A percentile compares a stretch with the other conserved stretches of the same genome.
These are phyloP conservation scores for Hericium coralloides DNA, from an alignment of 768 basidiomycete species.

Conservation along the genomic window DNA sequence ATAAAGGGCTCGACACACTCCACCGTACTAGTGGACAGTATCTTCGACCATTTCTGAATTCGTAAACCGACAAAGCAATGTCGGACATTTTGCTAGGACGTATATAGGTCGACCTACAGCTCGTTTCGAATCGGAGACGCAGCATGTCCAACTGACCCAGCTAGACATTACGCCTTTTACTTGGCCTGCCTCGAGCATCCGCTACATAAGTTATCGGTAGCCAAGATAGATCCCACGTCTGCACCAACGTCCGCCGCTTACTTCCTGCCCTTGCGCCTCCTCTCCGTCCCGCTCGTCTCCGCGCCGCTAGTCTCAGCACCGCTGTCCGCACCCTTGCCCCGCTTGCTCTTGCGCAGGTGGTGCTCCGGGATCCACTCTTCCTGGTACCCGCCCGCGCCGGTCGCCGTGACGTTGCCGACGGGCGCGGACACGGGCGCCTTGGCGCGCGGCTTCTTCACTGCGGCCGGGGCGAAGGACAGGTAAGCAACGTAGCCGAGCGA, in stretches of 20 bases:
- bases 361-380: slow-evolving; percentile 94
- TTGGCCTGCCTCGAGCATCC: too few species aligned
- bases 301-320: slow-evolving; percentile 52
- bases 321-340: slow-evolving; percentile 35
- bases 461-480: slow-evolving; percentile 51
- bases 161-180: too few species aligned
- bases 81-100: too few species aligned
- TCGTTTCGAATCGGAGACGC: too few species aligned
- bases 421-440: slow-evolving; percentile 32
- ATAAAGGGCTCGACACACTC: too few species aligned
- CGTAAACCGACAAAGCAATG: too few species aligned
- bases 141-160: too few species aligned
- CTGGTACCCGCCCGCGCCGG: slow-evolving; percentile 63
- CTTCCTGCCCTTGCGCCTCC: slow-evolving; percentile 42
- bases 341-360: slow-evolving; percentile 65
- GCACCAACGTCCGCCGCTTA: slow-evolving; percentile 19
- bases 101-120: too few species aligned
- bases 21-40: too few species aligned
- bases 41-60: too few species aligned
- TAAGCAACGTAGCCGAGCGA: slow-evolving; percentile 59
- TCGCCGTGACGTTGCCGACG: slow-evolving; percentile 50
- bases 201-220: too few species aligned
- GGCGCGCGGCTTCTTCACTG: slow-evolving; percentile 50
- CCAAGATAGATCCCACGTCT: too few species aligned
- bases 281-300: slow-evolving; percentile 56